A percentile compares a stretch with the other conserved stretches of the same genome.
Evolutionary conservation across 179 eudicot species (phyloP).

Genomic region (Gypsophila paniculata): DNA sequence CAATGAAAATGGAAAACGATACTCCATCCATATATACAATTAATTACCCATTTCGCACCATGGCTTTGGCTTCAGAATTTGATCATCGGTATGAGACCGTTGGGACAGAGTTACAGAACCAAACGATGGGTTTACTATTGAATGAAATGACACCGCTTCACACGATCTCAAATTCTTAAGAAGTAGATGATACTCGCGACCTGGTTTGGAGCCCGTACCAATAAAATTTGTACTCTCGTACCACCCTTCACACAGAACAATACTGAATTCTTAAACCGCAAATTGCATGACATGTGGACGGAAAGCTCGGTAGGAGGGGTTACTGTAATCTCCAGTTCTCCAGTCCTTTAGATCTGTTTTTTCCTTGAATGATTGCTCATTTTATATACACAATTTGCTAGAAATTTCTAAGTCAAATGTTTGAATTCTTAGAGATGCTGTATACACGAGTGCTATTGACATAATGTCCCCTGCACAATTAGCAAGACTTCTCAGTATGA

Average conservation of each 20-base stretch:
- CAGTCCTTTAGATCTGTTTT: neutral
- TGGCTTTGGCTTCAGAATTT: neutral
- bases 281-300: neutral
- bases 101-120: neutral
- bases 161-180: too few species aligned
- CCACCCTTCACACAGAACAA: neutral
- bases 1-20: too few species aligned
- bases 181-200: neutral
- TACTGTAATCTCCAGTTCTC: neutral
- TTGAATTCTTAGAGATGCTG: neutral
- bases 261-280: neutral
- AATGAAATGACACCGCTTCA: too few species aligned
- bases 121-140: neutral
- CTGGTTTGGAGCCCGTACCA: neutral
- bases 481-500: constrained; percentile 3
- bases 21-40: too few species aligned
- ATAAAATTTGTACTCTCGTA: too few species aligned
- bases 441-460: neutral
- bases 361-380: neutral
- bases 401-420: neutral
- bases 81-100: neutral
- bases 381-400: neutral
- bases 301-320: neutral
- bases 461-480: neutral
- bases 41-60: neutral